A percentile compares a stretch with the other conserved stretches of the same genome.
phyloP scores from a whole-genome alignment of 2,329 filamentous ascomycete genomes.

The Metarhizium guizhouense region DNA sequence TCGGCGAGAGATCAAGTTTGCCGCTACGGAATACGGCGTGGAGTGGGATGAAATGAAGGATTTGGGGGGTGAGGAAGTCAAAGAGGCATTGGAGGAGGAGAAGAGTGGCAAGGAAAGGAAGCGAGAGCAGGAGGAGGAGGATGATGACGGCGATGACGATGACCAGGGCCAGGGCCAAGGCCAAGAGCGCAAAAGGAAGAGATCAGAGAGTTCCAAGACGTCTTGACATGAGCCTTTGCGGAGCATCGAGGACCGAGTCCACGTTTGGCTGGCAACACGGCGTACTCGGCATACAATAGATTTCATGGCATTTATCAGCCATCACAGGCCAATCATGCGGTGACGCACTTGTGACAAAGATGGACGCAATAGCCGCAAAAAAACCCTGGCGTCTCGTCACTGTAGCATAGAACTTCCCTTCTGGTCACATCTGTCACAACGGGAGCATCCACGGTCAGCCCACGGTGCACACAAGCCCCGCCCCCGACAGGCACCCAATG shows the following conservation, averaged over 20 bases:
- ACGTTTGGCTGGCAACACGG: no score
- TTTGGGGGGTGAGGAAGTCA: slow-evolving; percentile 58
- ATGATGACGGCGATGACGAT: slow-evolving; percentile 27
- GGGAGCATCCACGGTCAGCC: no score
- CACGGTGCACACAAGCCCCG: not conserved
- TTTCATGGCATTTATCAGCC: no score
- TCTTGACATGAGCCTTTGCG: not conserved
- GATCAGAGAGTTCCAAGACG: not conserved
- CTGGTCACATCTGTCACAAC: no score
- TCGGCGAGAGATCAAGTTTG: slow-evolving; percentile 66
- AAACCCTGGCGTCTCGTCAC: no score
- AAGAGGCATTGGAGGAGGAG: slow-evolving; percentile 47
- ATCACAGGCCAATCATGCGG: no score
- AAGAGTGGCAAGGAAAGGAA: slow-evolving; percentile 26
- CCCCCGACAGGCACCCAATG: not conserved
- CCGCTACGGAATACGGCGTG: slow-evolving; percentile 82
- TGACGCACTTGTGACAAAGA: no score
- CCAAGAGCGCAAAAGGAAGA: slow-evolving; percentile 15
- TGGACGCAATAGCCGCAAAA: no score
- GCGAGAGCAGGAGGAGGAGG: slow-evolving; percentile 30
- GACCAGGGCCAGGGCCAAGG: slow-evolving; percentile 20
- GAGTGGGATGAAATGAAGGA: slow-evolving; percentile 77
- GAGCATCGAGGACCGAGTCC: not conserved
- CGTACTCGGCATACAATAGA: no score
- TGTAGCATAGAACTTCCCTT: no score